phyloP scores from a whole-genome alignment of 768 basidiomycete species.

The Leucogyrophana mollusca region DNA sequence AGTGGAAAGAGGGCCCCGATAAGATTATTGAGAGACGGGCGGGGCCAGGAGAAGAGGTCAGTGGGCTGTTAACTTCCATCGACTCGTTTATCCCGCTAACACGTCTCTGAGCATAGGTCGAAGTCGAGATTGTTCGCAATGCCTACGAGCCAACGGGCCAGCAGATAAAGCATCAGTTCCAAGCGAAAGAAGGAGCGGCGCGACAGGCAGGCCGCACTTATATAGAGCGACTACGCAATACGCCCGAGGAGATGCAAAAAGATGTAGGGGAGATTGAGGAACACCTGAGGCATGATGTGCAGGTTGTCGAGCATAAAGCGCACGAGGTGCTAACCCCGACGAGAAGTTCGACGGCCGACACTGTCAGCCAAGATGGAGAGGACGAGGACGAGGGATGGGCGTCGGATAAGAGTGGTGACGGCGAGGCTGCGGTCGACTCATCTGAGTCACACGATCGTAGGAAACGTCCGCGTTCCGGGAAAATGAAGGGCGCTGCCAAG shows the following conservation, averaged over 20 bases:
- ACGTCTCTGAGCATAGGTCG: conserved; percentile 40
- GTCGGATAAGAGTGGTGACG: conserved; percentile 48
- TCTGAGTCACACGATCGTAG: conserved; percentile 12
- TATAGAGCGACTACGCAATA: conserved; percentile 15
- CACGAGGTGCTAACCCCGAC: conserved; percentile 6
- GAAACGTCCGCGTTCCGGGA: conserved; percentile 25
- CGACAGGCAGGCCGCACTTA: conserved; percentile 7
- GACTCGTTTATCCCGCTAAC: conserved; percentile 8
- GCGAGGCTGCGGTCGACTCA: conserved; percentile 10
- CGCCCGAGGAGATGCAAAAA: conserved; percentile 16
- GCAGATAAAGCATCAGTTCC: conserved; percentile 2
- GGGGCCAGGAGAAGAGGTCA: conserved; percentile 68
- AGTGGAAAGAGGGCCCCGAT: conserved; percentile 75
- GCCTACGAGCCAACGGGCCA: conserved; percentile 22
- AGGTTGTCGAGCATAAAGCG: conserved; percentile 13
- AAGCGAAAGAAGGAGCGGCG: conserved; percentile 1
- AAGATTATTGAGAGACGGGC: conserved; percentile 59
- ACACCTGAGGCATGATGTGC: conserved; percentile 12
- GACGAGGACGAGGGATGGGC: conserved; percentile 64
- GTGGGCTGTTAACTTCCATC: conserved; percentile 15
- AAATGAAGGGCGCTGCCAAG: conserved; percentile 11
- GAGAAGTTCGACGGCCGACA: conserved; percentile 7
- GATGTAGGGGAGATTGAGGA: conserved; percentile 23
- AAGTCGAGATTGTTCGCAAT: conserved; percentile 61
- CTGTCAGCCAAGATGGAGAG: too few species aligned